Conservation (phyloP, 352 stramenopile genomes). For the Pythium dissimile region DNA sequence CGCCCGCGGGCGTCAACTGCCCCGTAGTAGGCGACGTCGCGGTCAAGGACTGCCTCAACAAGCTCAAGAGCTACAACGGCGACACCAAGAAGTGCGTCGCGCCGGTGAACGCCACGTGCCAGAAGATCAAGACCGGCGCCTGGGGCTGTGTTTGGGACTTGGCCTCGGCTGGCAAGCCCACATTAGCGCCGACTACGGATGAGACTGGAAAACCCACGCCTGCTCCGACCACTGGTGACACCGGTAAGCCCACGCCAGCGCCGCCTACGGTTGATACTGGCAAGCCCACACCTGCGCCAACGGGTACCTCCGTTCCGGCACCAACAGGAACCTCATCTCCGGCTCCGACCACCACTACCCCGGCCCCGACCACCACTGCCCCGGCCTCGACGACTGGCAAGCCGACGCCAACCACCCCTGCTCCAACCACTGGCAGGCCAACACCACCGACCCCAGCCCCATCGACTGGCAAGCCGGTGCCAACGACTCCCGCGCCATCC, state of each 20-base stretch:
- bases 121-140: conserved; percentile 57
- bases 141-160: conserved; percentile 53
- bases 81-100: conserved; percentile 37
- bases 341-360: not conserved
- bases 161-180: not conserved
- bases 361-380: not conserved
- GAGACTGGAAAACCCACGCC: not conserved
- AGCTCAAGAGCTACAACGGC: conserved; percentile 43
- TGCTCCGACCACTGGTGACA: not conserved
- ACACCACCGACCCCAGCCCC: not conserved
- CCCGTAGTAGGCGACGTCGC: conserved; percentile 53
- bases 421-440: not conserved
- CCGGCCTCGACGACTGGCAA: not conserved
- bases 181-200: not conserved
- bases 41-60: conserved; percentile 46
- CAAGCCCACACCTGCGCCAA: not conserved
- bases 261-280: not conserved
- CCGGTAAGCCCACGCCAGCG: not conserved
- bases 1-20: conserved; percentile 37
- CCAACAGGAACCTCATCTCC: not conserved
- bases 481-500: too few species aligned
- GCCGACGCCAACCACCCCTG: too few species aligned
- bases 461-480: not conserved
- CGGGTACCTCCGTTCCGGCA: not conserved
- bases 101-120: conserved; percentile 40